Evolutionary conservation across 2,329 filamentous ascomycete genomes (phyloP).

Genomic region (Epichloe brachyelytri): DNA sequence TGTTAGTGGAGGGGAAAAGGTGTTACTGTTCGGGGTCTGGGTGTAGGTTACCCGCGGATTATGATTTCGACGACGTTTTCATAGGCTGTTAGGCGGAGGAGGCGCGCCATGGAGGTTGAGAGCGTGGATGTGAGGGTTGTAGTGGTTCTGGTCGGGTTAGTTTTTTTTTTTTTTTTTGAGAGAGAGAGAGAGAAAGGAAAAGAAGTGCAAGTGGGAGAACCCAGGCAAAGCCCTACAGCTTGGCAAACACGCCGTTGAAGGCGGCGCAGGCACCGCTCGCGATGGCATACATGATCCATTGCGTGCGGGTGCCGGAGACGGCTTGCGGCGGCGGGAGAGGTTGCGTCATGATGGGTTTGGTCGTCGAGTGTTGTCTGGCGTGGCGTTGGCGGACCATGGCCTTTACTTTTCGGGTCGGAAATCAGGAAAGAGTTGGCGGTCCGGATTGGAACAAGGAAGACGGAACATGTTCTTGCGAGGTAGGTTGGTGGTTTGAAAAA

Average conservation of each 20-base stretch:
- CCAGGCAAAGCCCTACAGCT: slow-evolving; percentile 43
- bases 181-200: too few species aligned
- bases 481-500: too few species aligned
- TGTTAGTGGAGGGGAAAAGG: slow-evolving; percentile 1
- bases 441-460: too few species aligned
- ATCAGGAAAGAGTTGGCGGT: too few species aligned
- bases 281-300: slow-evolving; percentile 58
- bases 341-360: slow-evolving; percentile 5
- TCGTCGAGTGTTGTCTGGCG: not conserved
- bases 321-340: slow-evolving; percentile 9
- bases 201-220: too few species aligned
- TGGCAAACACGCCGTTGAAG: slow-evolving; percentile 73
- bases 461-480: too few species aligned
- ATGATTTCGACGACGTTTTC: slow-evolving; percentile 33
- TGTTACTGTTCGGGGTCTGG: not conserved
- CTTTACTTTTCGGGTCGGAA: too few species aligned
- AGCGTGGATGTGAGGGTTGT: slow-evolving; percentile 40
- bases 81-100: slow-evolving; percentile 29
- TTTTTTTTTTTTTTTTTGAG: too few species aligned
- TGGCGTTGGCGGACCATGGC: slow-evolving; percentile 19
- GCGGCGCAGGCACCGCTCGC: slow-evolving; percentile 67
- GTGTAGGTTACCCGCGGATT: slow-evolving; percentile 22
- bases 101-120: slow-evolving; percentile 29
- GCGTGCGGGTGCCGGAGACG: slow-evolving; percentile 20
- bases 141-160: slow-evolving; percentile 31